Conservation (phyloP, 768 basidiomycete genomes). For the Psilocybe subaeruginosa region DNA sequence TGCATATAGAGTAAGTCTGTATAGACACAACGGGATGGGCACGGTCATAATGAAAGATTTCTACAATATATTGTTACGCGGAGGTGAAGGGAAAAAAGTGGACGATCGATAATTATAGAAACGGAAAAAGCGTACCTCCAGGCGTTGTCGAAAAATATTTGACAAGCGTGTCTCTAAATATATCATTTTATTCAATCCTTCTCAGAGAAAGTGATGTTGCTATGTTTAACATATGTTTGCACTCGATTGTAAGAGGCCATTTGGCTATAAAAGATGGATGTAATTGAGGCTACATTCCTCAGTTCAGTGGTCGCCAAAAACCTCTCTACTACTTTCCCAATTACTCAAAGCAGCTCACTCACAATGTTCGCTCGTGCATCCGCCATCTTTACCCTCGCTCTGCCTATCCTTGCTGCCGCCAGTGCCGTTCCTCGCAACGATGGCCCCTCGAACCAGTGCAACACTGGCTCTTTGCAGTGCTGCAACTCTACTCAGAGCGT, state of each 20-base stretch:
- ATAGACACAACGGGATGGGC: too few species aligned
- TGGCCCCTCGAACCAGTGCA: slow-evolving; percentile 26
- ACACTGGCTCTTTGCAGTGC: slow-evolving; percentile 32
- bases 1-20: too few species aligned
- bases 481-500: slow-evolving; percentile 26
- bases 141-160: neutral
- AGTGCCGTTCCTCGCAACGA: slow-evolving; percentile 24
- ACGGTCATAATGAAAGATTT: too few species aligned
- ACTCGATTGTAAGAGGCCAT: neutral
- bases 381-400: slow-evolving; percentile 26
- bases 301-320: slow-evolving; percentile 24
- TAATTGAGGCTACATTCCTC: slow-evolving; percentile 6
- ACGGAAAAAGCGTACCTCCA: neutral
- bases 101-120: neutral
- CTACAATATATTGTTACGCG: too few species aligned
- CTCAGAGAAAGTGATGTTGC: neutral
- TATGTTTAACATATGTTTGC: neutral
- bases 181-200: neutral
- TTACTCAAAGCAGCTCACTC: slow-evolving; percentile 3
- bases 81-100: too few species aligned
- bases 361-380: slow-evolving; percentile 32
- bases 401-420: slow-evolving; percentile 30
- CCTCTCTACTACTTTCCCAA: slow-evolving; percentile 17
- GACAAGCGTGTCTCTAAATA: neutral
- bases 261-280: slow-evolving; percentile 18